These are phyloP conservation scores for Penicillium flavigenum DNA, from an alignment of 495 filamentous ascomycete species.

Conservation along the genomic window DNA sequence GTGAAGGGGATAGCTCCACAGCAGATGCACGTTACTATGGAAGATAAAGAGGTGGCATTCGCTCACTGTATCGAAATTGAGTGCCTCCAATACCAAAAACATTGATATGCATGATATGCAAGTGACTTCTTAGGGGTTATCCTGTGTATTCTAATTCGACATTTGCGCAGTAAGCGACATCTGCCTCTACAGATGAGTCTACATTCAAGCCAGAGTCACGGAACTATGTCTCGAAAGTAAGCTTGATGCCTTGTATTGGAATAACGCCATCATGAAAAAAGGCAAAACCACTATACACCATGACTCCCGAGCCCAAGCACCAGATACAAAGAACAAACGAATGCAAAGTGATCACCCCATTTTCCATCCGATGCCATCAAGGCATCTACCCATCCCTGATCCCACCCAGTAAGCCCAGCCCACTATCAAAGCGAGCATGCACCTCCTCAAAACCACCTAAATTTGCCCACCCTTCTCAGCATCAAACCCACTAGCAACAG, in stretches of 20 bases:
- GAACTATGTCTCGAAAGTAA: not conserved
- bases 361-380: not conserved
- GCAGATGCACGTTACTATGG: not conserved
- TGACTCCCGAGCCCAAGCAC: not conserved
- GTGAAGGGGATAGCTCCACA: not conserved
- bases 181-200: not conserved
- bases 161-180: not conserved
- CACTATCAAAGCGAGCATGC: constrained; percentile 1
- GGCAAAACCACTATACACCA: not conserved
- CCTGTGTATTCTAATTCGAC: not conserved
- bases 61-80: not conserved
- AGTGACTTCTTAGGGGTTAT: not conserved
- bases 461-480: constrained; percentile 21
- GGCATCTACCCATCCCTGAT: not conserved
- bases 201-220: not conserved
- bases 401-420: not conserved
- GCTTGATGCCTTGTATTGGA: not conserved
- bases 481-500: constrained; percentile 11
- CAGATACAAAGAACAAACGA: not conserved
- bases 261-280: not conserved
- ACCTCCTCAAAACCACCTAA: not conserved
- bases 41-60: not conserved
- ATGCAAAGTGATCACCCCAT: not conserved
- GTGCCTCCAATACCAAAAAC: not conserved
- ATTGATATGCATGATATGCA: not conserved